These are phyloP conservation scores for Saccharomyces uvarum DNA, from an alignment of 1,139 yeast genomes.

Conservation along the genomic window DNA sequence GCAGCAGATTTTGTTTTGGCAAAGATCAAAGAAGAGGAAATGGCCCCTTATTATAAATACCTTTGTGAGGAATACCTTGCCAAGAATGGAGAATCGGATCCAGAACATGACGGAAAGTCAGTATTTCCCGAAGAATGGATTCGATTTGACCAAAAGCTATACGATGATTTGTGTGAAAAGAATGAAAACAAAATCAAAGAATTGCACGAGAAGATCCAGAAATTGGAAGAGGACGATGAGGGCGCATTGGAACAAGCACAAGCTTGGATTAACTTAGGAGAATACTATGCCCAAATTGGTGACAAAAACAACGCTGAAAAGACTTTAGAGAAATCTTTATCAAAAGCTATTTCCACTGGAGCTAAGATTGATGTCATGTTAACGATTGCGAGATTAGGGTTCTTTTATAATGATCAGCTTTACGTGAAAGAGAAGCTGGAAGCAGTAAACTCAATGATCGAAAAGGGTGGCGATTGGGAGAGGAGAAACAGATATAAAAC, in stretches of 20 bases:
- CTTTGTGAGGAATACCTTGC: constrained; percentile 45
- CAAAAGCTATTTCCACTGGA: constrained; percentile 79
- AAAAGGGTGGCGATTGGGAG: constrained; percentile 99
- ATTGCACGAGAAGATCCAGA: constrained; percentile 56
- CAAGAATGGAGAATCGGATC: neutral
- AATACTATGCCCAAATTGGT: constrained; percentile 78
- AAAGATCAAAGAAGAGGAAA: constrained; percentile 50
- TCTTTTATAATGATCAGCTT: constrained; percentile 73
- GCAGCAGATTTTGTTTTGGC: constrained; percentile 43
- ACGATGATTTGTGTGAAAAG: constrained; percentile 41
- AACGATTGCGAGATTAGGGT: constrained; percentile 76
- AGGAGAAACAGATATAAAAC: constrained; percentile 92
- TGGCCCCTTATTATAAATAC: constrained; percentile 82
- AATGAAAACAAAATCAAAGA: constrained; percentile 52
- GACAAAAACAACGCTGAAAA: constrained; percentile 68
- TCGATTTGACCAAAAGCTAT: constrained; percentile 51
- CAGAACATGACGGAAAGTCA: neutral
- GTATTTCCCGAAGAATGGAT: neutral
- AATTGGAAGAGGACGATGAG: constrained; percentile 84
- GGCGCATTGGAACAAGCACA: constrained; percentile 78
- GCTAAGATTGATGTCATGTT: constrained; percentile 79
- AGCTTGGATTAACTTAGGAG: constrained; percentile 75
- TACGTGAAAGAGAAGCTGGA: constrained; percentile 69
- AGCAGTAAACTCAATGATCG: constrained; percentile 66
- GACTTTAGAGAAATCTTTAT: constrained; percentile 68